A percentile compares a stretch with the other conserved stretches of the same genome.
phyloP scores from a whole-genome alignment of 2,329 filamentous ascomycete genomes.

The Phialophora verrucosa region DNA sequence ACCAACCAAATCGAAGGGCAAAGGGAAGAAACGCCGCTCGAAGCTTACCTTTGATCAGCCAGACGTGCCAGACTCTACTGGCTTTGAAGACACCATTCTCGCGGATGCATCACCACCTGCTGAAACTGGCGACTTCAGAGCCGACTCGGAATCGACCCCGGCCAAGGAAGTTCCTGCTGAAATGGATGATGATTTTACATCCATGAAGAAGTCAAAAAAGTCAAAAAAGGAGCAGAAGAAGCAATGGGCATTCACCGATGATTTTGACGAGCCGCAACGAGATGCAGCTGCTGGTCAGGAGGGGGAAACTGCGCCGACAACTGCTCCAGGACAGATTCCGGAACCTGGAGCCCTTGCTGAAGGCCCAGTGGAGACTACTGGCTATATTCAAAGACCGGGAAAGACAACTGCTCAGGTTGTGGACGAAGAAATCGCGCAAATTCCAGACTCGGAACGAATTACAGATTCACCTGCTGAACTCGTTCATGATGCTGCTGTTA shows the following conservation, averaged over 20 bases:
- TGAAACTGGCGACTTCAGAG: background rate
- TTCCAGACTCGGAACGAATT: background rate
- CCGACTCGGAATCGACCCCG: background rate
- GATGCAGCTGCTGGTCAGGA: background rate
- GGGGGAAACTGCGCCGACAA: background rate
- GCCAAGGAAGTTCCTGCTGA: conserved; percentile 9
- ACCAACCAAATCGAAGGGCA: conserved; percentile 28
- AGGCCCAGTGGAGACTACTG: background rate
- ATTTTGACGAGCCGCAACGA: conserved; percentile 1
- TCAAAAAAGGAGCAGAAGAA: conserved; percentile 40
- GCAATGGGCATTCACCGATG: conserved; percentile 7
- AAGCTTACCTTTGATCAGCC: conserved; percentile 16
- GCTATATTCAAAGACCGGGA: background rate
- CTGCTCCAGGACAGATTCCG: background rate
- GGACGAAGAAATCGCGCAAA: background rate
- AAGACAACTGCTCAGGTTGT: background rate
- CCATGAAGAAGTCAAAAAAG: conserved; percentile 37
- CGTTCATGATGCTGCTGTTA: background rate
- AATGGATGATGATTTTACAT: conserved; percentile 6
- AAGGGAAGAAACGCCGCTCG: conserved; percentile 36
- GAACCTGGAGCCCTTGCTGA: background rate
- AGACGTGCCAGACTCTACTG: conserved; percentile 5
- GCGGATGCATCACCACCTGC: background rate
- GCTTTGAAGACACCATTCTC: background rate
- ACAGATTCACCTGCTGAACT: background rate